Evolutionary conservation across 306 rosid species (phyloP), one percentile per base, ranked within the genome.

Genomic region (Prunus salicina): DNA sequence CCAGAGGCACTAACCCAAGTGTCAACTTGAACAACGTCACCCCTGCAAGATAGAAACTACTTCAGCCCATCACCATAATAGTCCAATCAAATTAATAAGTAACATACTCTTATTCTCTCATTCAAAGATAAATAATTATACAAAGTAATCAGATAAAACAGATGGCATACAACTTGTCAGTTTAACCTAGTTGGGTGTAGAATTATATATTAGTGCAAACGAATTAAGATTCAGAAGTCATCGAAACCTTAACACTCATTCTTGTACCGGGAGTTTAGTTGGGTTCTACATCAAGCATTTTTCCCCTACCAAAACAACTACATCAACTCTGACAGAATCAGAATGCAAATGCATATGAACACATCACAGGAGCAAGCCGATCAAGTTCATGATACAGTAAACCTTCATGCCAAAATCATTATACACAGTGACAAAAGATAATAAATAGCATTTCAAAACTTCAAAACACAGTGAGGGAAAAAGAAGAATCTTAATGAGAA

Each of bases 1-100:
- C 99, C 99, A 1, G 97, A 92, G 73, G 84, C 86, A 83, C 93
- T 84, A 71, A 91, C 99, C 97, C 96, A 92, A 75, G 98, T 92
- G 86, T 92, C 94, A 65, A 96, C 97, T 78, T 93, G 93, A 87
- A 93, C 99, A 76, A 91, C 87, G 76, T 96, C 99, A 76, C 98
- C 98, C 99, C 99, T 96, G 88, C 45, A 77, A 77, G 10, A 38
- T 38, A 38, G 43, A 85, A 14, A 75, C 43, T 38, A 56, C 66
- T 71, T 57, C 56, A 67, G 22, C 24, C 64, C 45, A 73, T 46
- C 30, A 73, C 43, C 22, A 41, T 15, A 16, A 43, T 12, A 8
- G 41, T 56, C 66, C 32, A 7, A 32, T 53, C 32, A 32, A 71
- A 41, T 46, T 38, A 22, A 52, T n/a, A 58, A 41, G 9, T 41